Base-by-base conservation (phyloP, 192 early-diverging fungal species). In the Linnemannia exigua region DNA sequence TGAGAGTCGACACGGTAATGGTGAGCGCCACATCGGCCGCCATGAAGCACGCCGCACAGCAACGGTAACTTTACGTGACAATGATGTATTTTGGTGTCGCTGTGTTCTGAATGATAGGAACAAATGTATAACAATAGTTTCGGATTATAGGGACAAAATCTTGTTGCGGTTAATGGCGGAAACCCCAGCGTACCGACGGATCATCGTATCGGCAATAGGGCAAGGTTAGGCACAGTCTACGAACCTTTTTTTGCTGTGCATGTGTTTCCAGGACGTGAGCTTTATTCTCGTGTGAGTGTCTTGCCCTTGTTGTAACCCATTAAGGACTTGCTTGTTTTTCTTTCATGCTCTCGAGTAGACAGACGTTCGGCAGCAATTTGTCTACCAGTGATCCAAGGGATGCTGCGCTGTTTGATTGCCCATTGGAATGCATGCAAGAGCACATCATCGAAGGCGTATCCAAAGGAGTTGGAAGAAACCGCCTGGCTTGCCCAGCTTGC, bases 351-450 rank as follows among this genome's bases (percentile, higher is more conserved):
- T 69, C 1, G 20, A 67, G 54, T 52, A 69, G 77, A 75, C 14
- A 15, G 74, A 74, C n/a, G 31, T 7, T 76, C 74, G 5, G 84
- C 79, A 1, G 52, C 70, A n/a, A 22, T 80, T 2, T 86, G 77
- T 38, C 48, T 86, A 35, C 78, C 84, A 5, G 67, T 86, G 14
- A 86, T 86, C 61, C 77, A 86, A 48, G 72, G 50, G 4, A 86
- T 86, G 84, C 63, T 86, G 35, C 69, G 78, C 5, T 86, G 84
- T 61, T 76, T 73, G 11, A 80, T 86, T 52, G 77, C 78, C 14
- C 84, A 86, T 38, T 86, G 84, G 84, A 80, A 38, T 35, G 73
- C 50, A 28, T 86, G 84, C 75, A 86, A 80, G 70, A 86, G 76
- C 50, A 54, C 33, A 16, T 51, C 66, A 36, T 75, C 76, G 6